These are phyloP conservation scores for Cutaneotrichosporon sp. DNA, from an alignment of 1,284 basidiomycete species.

Conservation along the genomic window DNA sequence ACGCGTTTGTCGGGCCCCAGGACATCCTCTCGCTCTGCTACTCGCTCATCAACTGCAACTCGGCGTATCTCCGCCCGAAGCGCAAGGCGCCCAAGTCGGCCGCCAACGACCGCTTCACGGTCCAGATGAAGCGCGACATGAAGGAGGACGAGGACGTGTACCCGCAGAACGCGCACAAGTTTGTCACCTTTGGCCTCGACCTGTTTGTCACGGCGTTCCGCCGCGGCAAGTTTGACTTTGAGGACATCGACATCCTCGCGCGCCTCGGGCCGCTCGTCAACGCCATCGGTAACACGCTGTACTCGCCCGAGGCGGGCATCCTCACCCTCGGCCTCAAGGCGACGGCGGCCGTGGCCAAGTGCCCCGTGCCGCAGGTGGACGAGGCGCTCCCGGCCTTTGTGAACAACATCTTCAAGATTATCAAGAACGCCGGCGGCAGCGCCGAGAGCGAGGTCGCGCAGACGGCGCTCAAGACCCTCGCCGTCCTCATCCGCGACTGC, in stretches of 20 bases:
- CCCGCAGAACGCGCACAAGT: conserved; percentile 76
- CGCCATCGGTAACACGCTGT: conserved; percentile 89
- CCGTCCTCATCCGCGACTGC: conserved; percentile 82
- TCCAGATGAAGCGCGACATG: conserved; percentile 73
- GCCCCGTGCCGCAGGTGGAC: conserved; percentile 75
- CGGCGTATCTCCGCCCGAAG: conserved; percentile 63
- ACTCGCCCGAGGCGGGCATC: conserved; percentile 77
- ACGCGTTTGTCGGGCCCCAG: conserved; percentile 67
- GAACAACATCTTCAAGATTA: conserved; percentile 80
- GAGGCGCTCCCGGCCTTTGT: conserved; percentile 82
- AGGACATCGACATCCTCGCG: conserved; percentile 67
- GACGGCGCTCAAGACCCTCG: conserved; percentile 81
- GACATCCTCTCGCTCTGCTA: conserved; percentile 83
- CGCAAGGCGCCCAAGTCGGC: conserved; percentile 42
- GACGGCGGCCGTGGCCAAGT: conserved; percentile 77
- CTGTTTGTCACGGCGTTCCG: conserved; percentile 86
- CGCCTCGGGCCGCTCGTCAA: conserved; percentile 84
- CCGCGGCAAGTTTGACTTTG: conserved; percentile 82
- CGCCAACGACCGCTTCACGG: conserved; percentile 63
- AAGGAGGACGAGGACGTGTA: conserved; percentile 68
- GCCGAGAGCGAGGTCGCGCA: conserved; percentile 85
- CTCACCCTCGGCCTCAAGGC: conserved; percentile 79
- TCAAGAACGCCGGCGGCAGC: conserved; percentile 80
- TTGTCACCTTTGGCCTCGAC: conserved; percentile 90
- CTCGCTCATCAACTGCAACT: conserved; percentile 87